Base-by-base conservation (phyloP, 202 grass and related monocot genomes). In the Cymbopogon flexuosus region DNA sequence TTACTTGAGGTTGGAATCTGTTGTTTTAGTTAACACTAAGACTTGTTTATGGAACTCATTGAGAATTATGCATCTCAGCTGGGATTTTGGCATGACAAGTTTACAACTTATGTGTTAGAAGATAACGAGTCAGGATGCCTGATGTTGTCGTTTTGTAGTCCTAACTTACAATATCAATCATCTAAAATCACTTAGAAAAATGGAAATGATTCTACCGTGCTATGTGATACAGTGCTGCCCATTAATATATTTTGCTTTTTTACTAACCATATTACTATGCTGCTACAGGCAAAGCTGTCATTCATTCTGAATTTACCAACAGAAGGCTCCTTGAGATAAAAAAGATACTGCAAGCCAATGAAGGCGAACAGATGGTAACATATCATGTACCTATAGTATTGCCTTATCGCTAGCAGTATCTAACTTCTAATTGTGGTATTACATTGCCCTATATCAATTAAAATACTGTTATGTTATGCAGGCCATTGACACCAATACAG, bases 231-330 rank as follows among this genome's bases (percentile, higher is more conserved):
- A 58, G 34, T 0, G 1, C n/a, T 31, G 27, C 5, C 21, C 46
- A 69, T 79, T 30, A 35, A 16, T 36, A n/a, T 70, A 13, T 18
- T 69, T 68, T 54, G 6, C 22, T 22, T 49, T 57, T 49, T 22
- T 29, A 52, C 15, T 27, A 45, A 80, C 3, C 16, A 24, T 70
- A 52, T 62, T 46, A 37, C 14, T 74, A 63, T 87, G 49, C 75
- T 58, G 68, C 42, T 46, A 15, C 81, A 98, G 96, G 92, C 24
- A 99, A 99, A 90, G 88, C 75, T 56, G 92, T 99, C 16, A 54
- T 99, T 84, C 96, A 99, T 76, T 99, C 92, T 72, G 92, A 99
- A 84, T 76, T 46, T 43, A 90, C 75, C 33, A 91, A 93, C 84
- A 93, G 30, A 85, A 99, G 93, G 62, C 85, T 95, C 51, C 82